Percentiles rank a stretch among this genome's conserved stretches.
Evolutionary conservation across 257 asterid genomes (phyloP).

Genomic region (Sherardia arvensis): DNA sequence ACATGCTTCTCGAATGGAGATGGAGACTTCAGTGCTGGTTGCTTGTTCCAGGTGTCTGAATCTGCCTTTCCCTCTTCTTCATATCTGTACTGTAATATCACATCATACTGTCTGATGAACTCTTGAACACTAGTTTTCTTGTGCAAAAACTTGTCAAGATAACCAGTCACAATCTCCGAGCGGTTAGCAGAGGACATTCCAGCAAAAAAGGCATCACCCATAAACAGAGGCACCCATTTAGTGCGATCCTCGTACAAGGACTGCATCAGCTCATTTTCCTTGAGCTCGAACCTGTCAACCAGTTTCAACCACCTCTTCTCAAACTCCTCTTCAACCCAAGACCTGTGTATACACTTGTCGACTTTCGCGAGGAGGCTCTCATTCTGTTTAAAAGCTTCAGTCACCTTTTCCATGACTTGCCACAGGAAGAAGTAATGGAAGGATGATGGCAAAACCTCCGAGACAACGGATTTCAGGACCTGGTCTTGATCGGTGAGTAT

Average conservation of each 20-base stretch:
- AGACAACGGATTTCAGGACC: constrained; percentile 43
- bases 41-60: constrained; percentile 84
- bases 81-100: constrained; percentile 70
- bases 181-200: constrained; percentile 81
- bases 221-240: constrained; percentile 67
- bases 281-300: constrained; percentile 61
- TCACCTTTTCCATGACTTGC: constrained; percentile 68
- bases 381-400: constrained; percentile 61
- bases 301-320: constrained; percentile 78
- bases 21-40: constrained; percentile 79
- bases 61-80: constrained; percentile 95
- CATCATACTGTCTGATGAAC: constrained; percentile 69
- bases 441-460: constrained; percentile 60
- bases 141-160: constrained; percentile 85
- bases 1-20: constrained; percentile 96
- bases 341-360: constrained; percentile 64
- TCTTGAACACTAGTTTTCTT: constrained; percentile 80
- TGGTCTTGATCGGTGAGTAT: constrained; percentile 72
- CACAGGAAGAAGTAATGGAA: constrained; percentile 63
- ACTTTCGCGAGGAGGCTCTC: constrained; percentile 55
- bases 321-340: constrained; percentile 74
- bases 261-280: constrained; percentile 56
- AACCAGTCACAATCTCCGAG: constrained; percentile 78
- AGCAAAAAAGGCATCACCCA: constrained; percentile 61
- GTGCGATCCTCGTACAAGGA: constrained; percentile 64